phyloP scores from a whole-genome alignment of 2,329 filamentous ascomycete species.

The Alternaria triticimaculans region DNA sequence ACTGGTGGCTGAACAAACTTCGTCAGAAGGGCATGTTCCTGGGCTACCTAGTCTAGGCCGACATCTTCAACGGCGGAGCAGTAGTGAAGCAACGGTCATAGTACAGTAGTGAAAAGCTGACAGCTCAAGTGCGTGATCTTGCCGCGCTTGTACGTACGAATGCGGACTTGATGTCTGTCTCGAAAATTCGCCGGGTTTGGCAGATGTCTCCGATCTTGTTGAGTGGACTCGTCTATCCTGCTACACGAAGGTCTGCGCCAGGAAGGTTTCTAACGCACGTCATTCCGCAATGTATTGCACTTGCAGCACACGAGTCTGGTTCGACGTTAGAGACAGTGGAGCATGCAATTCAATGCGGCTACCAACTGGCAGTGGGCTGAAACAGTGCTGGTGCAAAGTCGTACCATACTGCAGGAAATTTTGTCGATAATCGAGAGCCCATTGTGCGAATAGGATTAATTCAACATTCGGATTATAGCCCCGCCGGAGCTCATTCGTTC shows the following conservation, averaged over 20 bases:
- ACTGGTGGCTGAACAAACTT: constrained; percentile 2
- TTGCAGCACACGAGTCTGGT: not conserved
- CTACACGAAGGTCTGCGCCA: constrained; percentile 6
- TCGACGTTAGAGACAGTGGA: not conserved
- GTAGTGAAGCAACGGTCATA: constrained; percentile 9
- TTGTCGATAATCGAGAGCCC: not conserved
- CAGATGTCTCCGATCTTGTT: not conserved
- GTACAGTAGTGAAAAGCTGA: constrained; percentile 5
- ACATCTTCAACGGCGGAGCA: constrained; percentile 4
- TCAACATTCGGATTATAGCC: constrained; percentile 6
- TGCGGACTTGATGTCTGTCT: not conserved
- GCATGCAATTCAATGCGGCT: not conserved
- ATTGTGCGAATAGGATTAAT: constrained; percentile 4
- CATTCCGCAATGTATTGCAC: constrained; percentile 6
- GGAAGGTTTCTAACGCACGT: constrained; percentile 9
- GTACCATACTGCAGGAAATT: constrained; percentile 5
- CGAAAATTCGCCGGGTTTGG: not conserved
- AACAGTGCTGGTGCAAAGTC: constrained; percentile 12
- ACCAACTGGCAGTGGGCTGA: constrained; percentile 7
- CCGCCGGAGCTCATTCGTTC: constrained; percentile 16
- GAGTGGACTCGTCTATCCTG: constrained; percentile 8
- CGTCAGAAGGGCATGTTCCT: constrained; percentile 2
- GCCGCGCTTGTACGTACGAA: not conserved
- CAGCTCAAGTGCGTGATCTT: constrained; percentile 1
- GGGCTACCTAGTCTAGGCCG: not conserved